These are phyloP conservation scores for Pichia cactophila DNA, from an alignment of 1,139 yeast genomes.

Conservation along the genomic window DNA sequence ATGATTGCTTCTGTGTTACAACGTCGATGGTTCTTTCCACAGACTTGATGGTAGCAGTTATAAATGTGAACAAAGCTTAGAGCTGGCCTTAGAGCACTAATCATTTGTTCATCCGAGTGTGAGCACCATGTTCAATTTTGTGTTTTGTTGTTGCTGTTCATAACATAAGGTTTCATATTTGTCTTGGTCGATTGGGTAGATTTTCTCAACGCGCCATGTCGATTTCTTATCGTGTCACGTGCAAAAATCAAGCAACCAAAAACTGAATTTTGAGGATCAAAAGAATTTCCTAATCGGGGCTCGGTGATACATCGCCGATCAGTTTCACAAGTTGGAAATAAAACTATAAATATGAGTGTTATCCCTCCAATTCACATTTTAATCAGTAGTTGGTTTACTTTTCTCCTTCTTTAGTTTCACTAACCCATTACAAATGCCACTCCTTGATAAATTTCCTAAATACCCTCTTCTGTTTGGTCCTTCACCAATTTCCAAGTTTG, in stretches of 20 bases:
- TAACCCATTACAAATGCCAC: slow-evolving; percentile 10
- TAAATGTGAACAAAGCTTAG: too few species aligned
- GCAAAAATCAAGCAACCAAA: too few species aligned
- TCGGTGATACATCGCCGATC: slow-evolving; percentile 4
- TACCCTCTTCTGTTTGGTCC: slow-evolving; percentile 28
- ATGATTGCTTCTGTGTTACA: too few species aligned
- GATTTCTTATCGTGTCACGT: neutral
- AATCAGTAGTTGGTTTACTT: neutral
- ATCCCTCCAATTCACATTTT: neutral
- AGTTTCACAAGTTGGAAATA: neutral
- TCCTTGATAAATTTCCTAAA: slow-evolving; percentile 25
- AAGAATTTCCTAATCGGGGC: neutral
- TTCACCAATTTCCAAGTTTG: slow-evolving; percentile 28
- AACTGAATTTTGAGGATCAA: neutral
- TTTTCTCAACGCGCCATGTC: too few species aligned
- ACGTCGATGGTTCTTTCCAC: too few species aligned
- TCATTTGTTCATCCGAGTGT: too few species aligned
- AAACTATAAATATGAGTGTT: neutral
- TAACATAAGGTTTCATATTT: too few species aligned
- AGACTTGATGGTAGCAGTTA: too few species aligned
- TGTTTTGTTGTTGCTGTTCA: too few species aligned
- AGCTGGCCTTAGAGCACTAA: too few species aligned
- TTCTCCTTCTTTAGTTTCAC: neutral
- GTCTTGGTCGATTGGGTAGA: too few species aligned
- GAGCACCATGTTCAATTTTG: too few species aligned